Conservation (phyloP, 1,139 yeast genomes). For the Pichiaceae sp. region DNA sequence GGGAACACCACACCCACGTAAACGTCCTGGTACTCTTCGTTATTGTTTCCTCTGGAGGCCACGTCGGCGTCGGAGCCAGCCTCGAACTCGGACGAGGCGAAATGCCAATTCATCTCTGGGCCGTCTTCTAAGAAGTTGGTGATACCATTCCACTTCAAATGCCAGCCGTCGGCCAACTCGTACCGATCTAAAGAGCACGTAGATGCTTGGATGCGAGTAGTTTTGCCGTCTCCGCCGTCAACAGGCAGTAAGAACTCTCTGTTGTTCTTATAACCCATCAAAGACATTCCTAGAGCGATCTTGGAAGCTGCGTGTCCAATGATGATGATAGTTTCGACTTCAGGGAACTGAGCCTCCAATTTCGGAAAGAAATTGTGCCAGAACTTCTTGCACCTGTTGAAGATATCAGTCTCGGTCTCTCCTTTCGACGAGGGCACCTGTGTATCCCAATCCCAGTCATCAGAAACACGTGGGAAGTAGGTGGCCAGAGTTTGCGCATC, state of each 20-base stretch:
- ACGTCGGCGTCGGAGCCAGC: slow-evolving; percentile 58
- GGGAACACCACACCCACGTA: slow-evolving; percentile 38
- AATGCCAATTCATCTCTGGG: slow-evolving; percentile 59
- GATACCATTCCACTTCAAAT: slow-evolving; percentile 38
- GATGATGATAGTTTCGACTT: slow-evolving; percentile 34
- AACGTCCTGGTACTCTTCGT: slow-evolving; percentile 26
- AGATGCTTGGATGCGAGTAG: slow-evolving; percentile 41
- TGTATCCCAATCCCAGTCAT: slow-evolving; percentile 37
- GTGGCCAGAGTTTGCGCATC: slow-evolving; percentile 29
- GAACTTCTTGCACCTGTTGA: slow-evolving; percentile 34
- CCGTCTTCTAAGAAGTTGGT: slow-evolving; percentile 42
- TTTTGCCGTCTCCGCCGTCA: slow-evolving; percentile 39
- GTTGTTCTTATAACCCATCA: slow-evolving; percentile 32
- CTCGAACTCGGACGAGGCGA: slow-evolving; percentile 36
- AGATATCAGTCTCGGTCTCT: slow-evolving; percentile 40
- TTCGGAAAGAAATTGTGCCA: slow-evolving; percentile 40
- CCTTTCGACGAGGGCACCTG: slow-evolving; percentile 42
- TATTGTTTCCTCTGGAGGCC: slow-evolving; percentile 26
- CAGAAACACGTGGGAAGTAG: slow-evolving; percentile 35
- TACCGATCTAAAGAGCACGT: slow-evolving; percentile 50
- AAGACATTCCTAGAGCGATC: slow-evolving; percentile 49
- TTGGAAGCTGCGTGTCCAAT: slow-evolving; percentile 58
- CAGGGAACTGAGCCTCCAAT: slow-evolving; percentile 37
- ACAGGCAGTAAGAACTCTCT: slow-evolving; percentile 28
- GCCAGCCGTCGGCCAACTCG: slow-evolving; percentile 28